Conservation (phyloP, 768 basidiomycete species). For the Pleurotus tuber-regium region DNA sequence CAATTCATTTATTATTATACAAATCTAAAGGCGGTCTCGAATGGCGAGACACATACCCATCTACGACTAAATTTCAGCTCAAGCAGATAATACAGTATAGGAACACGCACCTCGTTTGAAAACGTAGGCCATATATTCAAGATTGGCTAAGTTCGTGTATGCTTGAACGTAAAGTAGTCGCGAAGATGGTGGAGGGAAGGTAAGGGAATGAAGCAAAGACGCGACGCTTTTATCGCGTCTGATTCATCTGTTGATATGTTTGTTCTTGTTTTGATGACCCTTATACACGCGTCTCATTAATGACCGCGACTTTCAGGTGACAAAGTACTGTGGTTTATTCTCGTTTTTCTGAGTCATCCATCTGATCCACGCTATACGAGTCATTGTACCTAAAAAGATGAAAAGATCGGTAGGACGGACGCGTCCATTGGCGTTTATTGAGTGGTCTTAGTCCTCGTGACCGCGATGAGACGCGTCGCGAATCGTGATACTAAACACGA, state of each 20-base stretch:
- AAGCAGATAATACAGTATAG: neutral
- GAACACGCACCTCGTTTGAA: conserved; percentile 30
- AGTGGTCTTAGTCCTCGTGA: too few species aligned
- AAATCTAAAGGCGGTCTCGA: conserved; percentile 24
- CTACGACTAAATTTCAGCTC: conserved; percentile 24
- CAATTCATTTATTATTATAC: conserved; percentile 19
- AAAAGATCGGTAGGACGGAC: too few species aligned
- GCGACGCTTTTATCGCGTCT: conserved; percentile 10
- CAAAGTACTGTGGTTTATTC: too few species aligned
- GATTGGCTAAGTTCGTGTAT: neutral
- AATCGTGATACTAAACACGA: too few species aligned
- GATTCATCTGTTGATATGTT: conserved; percentile 9
- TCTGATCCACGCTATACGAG: too few species aligned
- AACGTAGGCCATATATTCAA: conserved; percentile 27
- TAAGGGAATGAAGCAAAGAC: neutral
- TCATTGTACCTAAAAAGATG: too few species aligned
- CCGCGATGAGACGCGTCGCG: too few species aligned
- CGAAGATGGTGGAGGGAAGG: neutral
- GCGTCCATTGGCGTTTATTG: too few species aligned
- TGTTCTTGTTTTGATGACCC: neutral
- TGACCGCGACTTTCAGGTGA: neutral
- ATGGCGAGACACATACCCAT: conserved; percentile 45
- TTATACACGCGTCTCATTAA: conserved; percentile 3
- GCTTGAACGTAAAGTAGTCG: neutral
- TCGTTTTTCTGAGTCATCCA: too few species aligned